These are phyloP conservation scores for Alternaria brassicicola DNA, from an alignment of 2,329 filamentous ascomycete species.

Conservation along the genomic window DNA sequence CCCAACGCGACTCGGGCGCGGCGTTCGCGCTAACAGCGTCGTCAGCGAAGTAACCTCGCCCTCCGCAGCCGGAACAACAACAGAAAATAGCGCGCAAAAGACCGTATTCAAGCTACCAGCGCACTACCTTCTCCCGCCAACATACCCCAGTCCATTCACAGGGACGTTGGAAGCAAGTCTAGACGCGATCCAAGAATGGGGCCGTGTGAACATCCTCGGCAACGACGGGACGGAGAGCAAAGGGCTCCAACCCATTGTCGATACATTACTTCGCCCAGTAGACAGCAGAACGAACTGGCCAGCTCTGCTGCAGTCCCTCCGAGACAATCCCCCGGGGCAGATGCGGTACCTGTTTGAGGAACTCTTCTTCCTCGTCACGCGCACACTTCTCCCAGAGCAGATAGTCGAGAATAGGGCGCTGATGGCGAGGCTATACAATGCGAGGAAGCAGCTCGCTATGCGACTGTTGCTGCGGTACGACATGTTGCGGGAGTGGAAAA, in stretches of 20 bases:
- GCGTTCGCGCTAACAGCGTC: not conserved
- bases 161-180: constrained; percentile 32
- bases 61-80: not conserved
- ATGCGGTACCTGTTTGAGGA: constrained; percentile 20
- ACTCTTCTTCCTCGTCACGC: constrained; percentile 31
- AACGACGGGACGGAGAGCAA: not conserved
- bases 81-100: not conserved
- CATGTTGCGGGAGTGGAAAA: constrained; percentile 33
- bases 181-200: constrained; percentile 29
- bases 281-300: constrained; percentile 23
- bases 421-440: constrained; percentile 28
- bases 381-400: constrained; percentile 36
- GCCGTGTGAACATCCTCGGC: not conserved
- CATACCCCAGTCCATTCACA: constrained; percentile 29
- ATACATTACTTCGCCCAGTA: constrained; percentile 13
- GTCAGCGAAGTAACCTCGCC: not conserved
- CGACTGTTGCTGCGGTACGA: constrained; percentile 35
- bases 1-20: not conserved
- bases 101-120: not conserved
- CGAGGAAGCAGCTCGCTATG: constrained; percentile 25
- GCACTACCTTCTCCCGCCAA: constrained; percentile 28
- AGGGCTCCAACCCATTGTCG: not conserved
- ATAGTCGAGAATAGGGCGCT: constrained; percentile 30
- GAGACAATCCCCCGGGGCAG: rapidly evolving
- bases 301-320: not conserved